Conservation (phyloP, 495 filamentous ascomycete species). For the Penicillium macrosclerotiorum region DNA sequence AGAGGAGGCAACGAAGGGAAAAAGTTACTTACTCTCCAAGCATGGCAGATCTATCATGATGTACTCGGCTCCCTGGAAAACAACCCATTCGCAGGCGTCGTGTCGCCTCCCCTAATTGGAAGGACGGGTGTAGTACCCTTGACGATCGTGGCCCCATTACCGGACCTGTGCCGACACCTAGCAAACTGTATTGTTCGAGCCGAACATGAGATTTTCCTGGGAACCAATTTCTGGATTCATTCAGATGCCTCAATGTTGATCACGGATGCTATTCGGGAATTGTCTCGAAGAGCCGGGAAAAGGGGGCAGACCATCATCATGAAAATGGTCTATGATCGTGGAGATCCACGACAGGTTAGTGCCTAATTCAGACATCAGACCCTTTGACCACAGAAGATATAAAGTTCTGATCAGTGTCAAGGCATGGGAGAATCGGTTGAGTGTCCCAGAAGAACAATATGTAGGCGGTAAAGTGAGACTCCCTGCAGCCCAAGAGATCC, state of each 20-base stretch:
- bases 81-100: conserved; percentile 53
- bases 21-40: too few relatives aligned
- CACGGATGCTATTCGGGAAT: conserved; percentile 65
- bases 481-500: conserved; percentile 61
- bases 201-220: conserved; percentile 67
- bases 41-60: conserved; percentile 60
- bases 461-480: conserved; percentile 54
- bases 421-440: conserved; percentile 59
- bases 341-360: conserved; percentile 56
- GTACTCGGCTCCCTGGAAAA: conserved; percentile 59
- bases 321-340: conserved; percentile 75
- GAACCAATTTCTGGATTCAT: conserved; percentile 73
- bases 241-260: conserved; percentile 64
- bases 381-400: not conserved
- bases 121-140: conserved; percentile 63
- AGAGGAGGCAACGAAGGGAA: too few relatives aligned
- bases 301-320: conserved; percentile 58
- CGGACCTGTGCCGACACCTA: conserved; percentile 71
- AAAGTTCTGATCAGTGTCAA: conserved; percentile 16
- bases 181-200: conserved; percentile 73
- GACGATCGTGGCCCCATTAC: conserved; percentile 65
- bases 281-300: conserved; percentile 61
- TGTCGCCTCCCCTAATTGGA: conserved; percentile 70
- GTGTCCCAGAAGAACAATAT: conserved; percentile 56
- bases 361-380: too few relatives aligned